These are phyloP conservation scores for Polymyxa betae DNA, from an alignment of 208 protist genomes.

Conservation along the genomic window DNA sequence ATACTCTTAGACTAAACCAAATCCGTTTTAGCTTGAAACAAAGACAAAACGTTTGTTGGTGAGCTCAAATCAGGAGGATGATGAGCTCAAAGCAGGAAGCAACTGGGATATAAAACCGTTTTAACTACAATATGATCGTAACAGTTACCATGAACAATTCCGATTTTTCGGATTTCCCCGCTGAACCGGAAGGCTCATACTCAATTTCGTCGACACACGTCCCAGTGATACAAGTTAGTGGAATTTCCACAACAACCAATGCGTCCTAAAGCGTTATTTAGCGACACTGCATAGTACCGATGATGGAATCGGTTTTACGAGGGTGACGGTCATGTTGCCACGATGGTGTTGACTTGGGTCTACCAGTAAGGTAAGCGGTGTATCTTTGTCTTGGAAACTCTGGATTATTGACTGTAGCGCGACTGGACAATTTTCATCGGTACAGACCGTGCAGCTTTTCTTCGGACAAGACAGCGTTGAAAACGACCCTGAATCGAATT, in stretches of 20 bases:
- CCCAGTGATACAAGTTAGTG: not conserved
- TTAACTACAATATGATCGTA: not conserved
- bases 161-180: not conserved
- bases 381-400: not conserved
- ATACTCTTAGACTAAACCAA: no score
- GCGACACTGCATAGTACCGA: not conserved
- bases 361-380: not conserved
- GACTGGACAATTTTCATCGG: not conserved
- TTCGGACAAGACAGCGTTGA: conserved; percentile 17
- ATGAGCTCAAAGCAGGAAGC: no score
- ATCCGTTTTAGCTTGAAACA: no score
- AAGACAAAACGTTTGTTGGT: no score
- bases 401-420: not conserved
- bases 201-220: not conserved
- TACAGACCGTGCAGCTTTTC: not conserved
- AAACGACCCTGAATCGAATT: not conserved
- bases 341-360: not conserved
- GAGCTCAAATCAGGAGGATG: no score
- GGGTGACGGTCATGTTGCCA: not conserved
- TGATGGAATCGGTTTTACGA: no score
- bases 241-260: not conserved
- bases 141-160: not conserved
- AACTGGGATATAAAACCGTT: not conserved
- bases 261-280: not conserved
- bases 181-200: not conserved